Evolutionary conservation across 2,329 filamentous ascomycete genomes (phyloP), one percentile per base, ranked within the genome.

Genomic region (Sclerotinia borealis): DNA sequence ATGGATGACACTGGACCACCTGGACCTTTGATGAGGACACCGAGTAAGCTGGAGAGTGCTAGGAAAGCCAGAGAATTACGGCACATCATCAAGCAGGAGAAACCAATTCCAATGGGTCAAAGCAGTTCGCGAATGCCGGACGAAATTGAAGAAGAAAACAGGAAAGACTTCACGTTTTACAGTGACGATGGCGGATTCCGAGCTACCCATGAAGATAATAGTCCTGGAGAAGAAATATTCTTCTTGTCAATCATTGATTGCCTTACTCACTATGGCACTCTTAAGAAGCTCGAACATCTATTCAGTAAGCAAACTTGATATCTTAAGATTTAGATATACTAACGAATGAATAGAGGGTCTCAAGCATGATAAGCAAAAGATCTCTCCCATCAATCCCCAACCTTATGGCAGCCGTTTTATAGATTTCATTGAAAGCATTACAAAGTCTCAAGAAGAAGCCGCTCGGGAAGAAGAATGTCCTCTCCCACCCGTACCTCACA

Each of bases 161-260:
- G 89, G 50, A 78, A 80, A 25, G 84, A 85, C 59, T 89, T 92
- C 69, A 86, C 93, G 68, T 99, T 98, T 76, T 97, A 96, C 75
- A 86, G 88, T 64, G 93, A 98, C 69, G 93, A 98, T 73, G 95
- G 95, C 55, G 95, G 95, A 3, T 92, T 97, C 77, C 84, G 88
- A 69, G 93, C 95, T 15, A 98, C 95, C 1, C 92, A 97, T 73
- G 92, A 97, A 76, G 87, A 96, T 76, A 89, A 96, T 67, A 79
- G 80, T 19, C 86, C 90, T 1, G 93, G 89, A 2, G 91, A 97
- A 61, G 92, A 96, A 77, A 92, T 99, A 48, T 99, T 99, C 77
- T 99, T 99, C 75, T 85, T 99, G 9, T 96, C 95, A 41, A 96
- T 99, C 71, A 99, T 99, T 76, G 95, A 99, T 77, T 99, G 95